These are phyloP conservation scores for Venturia asperata DNA, from an alignment of 2,329 filamentous ascomycete species.

Conservation along the genomic window DNA sequence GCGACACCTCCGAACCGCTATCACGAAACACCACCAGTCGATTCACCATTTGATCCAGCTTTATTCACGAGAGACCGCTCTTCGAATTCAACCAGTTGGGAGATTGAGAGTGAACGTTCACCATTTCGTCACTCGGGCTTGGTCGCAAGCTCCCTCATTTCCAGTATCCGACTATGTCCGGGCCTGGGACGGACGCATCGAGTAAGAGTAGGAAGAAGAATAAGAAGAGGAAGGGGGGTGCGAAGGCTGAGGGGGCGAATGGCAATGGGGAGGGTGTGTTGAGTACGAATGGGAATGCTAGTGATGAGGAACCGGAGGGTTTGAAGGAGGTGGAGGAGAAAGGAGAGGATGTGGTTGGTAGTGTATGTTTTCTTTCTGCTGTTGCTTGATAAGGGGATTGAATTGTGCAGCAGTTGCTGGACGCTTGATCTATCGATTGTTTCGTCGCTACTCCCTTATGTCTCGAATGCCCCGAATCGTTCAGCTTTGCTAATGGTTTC, in stretches of 20 bases:
- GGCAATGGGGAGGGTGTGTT: constrained; percentile 28
- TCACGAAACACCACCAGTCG: too few relatives aligned
- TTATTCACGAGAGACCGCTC: too few relatives aligned
- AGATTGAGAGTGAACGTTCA: not conserved
- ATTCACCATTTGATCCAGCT: not conserved
- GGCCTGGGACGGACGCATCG: constrained; percentile 16
- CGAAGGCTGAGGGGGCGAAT: constrained; percentile 26
- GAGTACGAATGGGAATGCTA: too few relatives aligned
- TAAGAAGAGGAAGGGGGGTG: constrained; percentile 33
- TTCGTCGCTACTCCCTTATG: too few relatives aligned
- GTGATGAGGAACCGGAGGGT: constrained; percentile 35
- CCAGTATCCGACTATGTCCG: not conserved
- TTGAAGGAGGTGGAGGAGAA: constrained; percentile 21
- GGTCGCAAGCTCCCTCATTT: not conserved
- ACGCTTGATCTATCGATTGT: too few relatives aligned
- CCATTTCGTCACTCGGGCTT: constrained; percentile 8
- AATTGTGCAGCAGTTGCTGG: too few relatives aligned
- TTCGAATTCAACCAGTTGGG: not conserved
- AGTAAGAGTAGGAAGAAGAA: constrained; percentile 37
- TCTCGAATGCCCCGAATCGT: too few relatives aligned
- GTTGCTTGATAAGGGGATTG: too few relatives aligned
- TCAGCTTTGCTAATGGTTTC: constrained; percentile 10
- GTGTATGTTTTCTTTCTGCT: constrained; percentile 4
- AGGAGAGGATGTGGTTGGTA: not conserved
- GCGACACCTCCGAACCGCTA: not conserved